Evolutionary conservation across 208 protist genomes (phyloP), one percentile per base, ranked within the genome.

Genomic region (Leishmania amazonensis): DNA sequence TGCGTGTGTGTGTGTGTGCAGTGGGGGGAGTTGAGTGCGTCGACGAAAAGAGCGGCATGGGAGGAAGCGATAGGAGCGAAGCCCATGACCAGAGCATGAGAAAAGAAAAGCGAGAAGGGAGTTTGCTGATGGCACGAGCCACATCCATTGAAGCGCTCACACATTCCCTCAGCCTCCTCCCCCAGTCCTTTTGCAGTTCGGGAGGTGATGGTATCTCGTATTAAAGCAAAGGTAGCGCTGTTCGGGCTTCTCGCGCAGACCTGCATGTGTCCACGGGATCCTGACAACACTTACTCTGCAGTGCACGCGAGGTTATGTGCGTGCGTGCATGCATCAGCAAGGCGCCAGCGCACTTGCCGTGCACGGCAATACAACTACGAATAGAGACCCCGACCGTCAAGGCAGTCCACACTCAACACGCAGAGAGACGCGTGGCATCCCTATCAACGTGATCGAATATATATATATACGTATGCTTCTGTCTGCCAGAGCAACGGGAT

Each of bases 401-500:
- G 40, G 11, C 28, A 24, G 11, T 13, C 28, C 31, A 74, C 31
- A 74, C 24, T 53, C 42, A 3, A 17, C 35, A 47, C 19, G 40
- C 40, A 72, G 21, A 19, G 17, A 19, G 35, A 35, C 68, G 68
- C 68, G 19, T 9, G 28, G 9, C 13, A 35, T 54, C 8, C 40
- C 42, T 31, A 49, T n/a, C 75, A 73, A n/a, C 53, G 42, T 54
- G 28, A 49, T 6, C 40, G 15, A 24, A 35, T 75, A 67, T 49
- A 54, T 53, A 54, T 47, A 51, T 82, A 54, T 82, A 38, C 68
- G 54, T 51, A 51, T 65, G 71, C 53, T 21, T 40, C 35, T 82
- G 79, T 70, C 15, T 74, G 51, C 49, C 47, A 51, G 47, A 35
- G n/a, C 49, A 40, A 70, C 24, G 9, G 5, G 68, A 49, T 53